Base-by-base conservation (phyloP, 768 basidiomycete genomes). In the Amanita molliuscula region DNA sequence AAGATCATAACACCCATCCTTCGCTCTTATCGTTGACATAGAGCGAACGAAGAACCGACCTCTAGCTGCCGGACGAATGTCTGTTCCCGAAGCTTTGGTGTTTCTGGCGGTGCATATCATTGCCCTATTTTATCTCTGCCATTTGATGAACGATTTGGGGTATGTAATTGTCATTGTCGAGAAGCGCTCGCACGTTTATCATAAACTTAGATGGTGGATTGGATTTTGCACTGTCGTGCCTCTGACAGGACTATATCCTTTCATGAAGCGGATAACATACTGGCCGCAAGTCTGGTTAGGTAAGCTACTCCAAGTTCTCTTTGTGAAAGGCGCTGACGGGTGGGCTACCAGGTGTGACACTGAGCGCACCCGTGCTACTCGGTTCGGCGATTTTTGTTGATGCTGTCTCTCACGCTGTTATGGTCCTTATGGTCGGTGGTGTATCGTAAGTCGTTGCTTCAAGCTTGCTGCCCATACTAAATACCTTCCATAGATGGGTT, bases 251-350 rank as follows among this genome's bases (percentile, higher is more conserved):
- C n/a, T 67, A 13, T 71, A 72, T 54, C 70, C 70, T 26, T 57
- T 71, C 21, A 67, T 69, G 66, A 72, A 72, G 57, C 62, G 69
- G 7, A 61, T 63, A 44, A 71, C 69, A 2, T 62, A 66, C 53
- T 72, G 67, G 69, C 69, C 69, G 3, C 69, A 72, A 48, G 65
- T 64, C 1, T 69, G 63, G 64, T 62, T 72, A 6, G 69, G 68
- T 60, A 25, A 10, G 40, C 21, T 38, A 31, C 25, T 49, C 31
- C 1, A 15, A 31, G 26, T 47, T 20, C 29, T 29, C 29, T 11
- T 29, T 29, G 10, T 11, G 29, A 29, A 29, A 29, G 4, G 29
- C 29, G 29, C 10, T 18, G 35, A 36, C 35, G n/a, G 15, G 7
- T 15, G 16, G n/a, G 35, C n/a, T 3, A 36, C 16, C 35, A 36